phyloP scores from a whole-genome alignment of 1,139 yeast genomes.

The Diutina mesorugosa region DNA sequence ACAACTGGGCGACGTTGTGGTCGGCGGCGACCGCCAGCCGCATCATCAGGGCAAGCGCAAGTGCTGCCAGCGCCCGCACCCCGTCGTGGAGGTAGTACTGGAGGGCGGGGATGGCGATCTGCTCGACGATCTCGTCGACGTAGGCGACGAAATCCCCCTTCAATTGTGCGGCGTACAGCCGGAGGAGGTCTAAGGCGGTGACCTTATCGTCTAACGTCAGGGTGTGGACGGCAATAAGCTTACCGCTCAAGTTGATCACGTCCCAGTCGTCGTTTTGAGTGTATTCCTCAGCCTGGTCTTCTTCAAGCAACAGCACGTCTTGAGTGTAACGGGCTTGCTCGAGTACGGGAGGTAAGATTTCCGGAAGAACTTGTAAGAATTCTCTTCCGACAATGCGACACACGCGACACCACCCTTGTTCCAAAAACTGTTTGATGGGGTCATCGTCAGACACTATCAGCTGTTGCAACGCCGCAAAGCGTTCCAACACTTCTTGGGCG shows the following conservation, averaged over 20 bases:
- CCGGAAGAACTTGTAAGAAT: conserved; percentile 74
- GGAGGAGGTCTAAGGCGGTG: conserved; percentile 76
- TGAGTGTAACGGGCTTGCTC: conserved; percentile 82
- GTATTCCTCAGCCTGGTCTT: conserved; percentile 73
- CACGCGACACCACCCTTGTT: conserved; percentile 94
- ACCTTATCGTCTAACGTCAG: conserved; percentile 88
- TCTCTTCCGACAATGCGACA: conserved; percentile 80
- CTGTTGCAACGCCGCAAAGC: conserved; percentile 65
- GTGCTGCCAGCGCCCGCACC: conserved; percentile 83
- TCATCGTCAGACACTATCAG: conserved; percentile 52
- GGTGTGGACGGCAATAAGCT: conserved; percentile 88
- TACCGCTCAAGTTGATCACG: conserved; percentile 81
- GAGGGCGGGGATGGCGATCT: conserved; percentile 77
- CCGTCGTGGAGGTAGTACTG: conserved; percentile 91
- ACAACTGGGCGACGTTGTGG: conserved; percentile 43
- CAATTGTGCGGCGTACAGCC: conserved; percentile 78
- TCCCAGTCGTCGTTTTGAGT: conserved; percentile 92
- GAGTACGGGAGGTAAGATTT: conserved; percentile 81
- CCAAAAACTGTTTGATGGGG: conserved; percentile 76
- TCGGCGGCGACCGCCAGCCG: conserved; percentile 56
- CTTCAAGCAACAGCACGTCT: conserved; percentile 79
- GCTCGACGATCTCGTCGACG: conserved; percentile 65
- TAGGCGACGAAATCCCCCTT: conserved; percentile 76
- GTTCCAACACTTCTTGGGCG: conserved; percentile 58
- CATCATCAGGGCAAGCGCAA: conserved; percentile 68